These are phyloP conservation scores for Hyphodiscus hymeniophilus DNA, from an alignment of 495 filamentous ascomycete genomes.

Conservation along the genomic window DNA sequence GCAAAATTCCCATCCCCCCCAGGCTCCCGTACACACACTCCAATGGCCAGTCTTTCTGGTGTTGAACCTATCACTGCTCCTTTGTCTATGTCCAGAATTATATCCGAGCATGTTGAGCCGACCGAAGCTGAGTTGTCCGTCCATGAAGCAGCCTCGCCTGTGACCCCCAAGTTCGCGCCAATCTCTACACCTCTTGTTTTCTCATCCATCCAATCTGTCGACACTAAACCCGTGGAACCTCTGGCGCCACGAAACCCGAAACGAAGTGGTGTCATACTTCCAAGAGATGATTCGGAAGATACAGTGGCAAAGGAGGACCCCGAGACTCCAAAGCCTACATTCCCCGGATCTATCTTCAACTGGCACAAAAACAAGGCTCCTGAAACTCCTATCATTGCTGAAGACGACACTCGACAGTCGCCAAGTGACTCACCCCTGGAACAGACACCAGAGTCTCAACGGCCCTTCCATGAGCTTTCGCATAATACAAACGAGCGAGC, in stretches of 20 bases:
- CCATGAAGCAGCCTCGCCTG: constrained; percentile 4
- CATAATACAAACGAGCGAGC: constrained; percentile 28
- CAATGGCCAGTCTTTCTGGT: constrained; percentile 20
- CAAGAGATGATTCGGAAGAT: constrained; percentile 27
- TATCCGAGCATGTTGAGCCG: constrained; percentile 29
- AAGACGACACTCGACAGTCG: constrained; percentile 46
- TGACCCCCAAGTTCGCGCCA: constrained; percentile 26
- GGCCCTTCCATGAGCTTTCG: constrained; percentile 35
- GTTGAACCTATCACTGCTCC: constrained; percentile 4
- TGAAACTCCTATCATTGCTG: constrained; percentile 36
- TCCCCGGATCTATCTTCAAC: constrained; percentile 37
- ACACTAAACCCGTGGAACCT: constrained; percentile 31
- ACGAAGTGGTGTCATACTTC: constrained; percentile 39
- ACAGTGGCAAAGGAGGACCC: constrained; percentile 16
- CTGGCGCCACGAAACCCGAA: constrained; percentile 32
- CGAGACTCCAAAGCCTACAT: constrained; percentile 25
- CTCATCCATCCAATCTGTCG: constrained; percentile 28
- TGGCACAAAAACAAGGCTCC: constrained; percentile 31
- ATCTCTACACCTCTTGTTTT: constrained; percentile 21
- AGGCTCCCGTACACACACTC: constrained; percentile 19
- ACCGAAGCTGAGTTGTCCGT: constrained; percentile 2
- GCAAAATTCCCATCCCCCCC: constrained; percentile 40
- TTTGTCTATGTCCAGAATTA: constrained; percentile 18
- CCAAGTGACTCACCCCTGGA: constrained; percentile 26
- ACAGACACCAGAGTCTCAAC: constrained; percentile 32